phyloP scores from a whole-genome alignment of 2,329 filamentous ascomycete genomes.

The Remersonia thermophila region DNA sequence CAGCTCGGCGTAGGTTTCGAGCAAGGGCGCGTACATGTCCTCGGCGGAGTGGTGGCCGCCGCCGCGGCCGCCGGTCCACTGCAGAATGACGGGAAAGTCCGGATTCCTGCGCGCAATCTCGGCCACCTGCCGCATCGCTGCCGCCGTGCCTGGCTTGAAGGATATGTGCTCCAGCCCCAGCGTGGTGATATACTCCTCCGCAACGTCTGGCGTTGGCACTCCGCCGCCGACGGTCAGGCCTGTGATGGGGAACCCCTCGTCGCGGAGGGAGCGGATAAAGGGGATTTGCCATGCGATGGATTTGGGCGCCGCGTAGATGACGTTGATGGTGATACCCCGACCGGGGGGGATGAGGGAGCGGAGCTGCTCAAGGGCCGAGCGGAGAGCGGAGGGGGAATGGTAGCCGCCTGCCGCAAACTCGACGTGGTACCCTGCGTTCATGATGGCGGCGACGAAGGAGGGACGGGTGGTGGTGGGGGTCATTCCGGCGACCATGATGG shows the following conservation, averaged over 20 bases:
- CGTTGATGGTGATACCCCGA: slow-evolving; percentile 55
- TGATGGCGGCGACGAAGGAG: slow-evolving; percentile 81
- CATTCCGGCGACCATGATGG: slow-evolving; percentile 85
- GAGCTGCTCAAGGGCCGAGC: slow-evolving; percentile 67
- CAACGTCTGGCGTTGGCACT: slow-evolving; percentile 82
- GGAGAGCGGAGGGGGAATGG: slow-evolving; percentile 69
- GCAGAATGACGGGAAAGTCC: slow-evolving; percentile 76
- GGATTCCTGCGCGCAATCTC: slow-evolving; percentile 85
- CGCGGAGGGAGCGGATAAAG: background rate
- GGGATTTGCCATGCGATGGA: slow-evolving; percentile 1
- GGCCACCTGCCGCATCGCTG: slow-evolving; percentile 75
- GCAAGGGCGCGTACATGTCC: slow-evolving; percentile 81
- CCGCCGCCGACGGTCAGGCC: slow-evolving; percentile 83
- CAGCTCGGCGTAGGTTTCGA: slow-evolving; percentile 81
- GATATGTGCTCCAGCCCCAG: slow-evolving; percentile 78
- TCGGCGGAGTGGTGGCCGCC: slow-evolving; percentile 89
- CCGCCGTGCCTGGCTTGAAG: slow-evolving; percentile 81
- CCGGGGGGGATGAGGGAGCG: slow-evolving; percentile 70
- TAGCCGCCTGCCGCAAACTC: slow-evolving; percentile 82
- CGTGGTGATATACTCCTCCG: slow-evolving; percentile 70
- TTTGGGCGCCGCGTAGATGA: slow-evolving; percentile 1
- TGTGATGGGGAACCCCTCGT: slow-evolving; percentile 42
- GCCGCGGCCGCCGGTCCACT: slow-evolving; percentile 88
- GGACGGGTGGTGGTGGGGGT: slow-evolving; percentile 76
- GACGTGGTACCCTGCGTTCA: slow-evolving; percentile 85